phyloP scores from a whole-genome alignment of 2,329 filamentous ascomycete genomes.

The Alternaria conjuncta region DNA sequence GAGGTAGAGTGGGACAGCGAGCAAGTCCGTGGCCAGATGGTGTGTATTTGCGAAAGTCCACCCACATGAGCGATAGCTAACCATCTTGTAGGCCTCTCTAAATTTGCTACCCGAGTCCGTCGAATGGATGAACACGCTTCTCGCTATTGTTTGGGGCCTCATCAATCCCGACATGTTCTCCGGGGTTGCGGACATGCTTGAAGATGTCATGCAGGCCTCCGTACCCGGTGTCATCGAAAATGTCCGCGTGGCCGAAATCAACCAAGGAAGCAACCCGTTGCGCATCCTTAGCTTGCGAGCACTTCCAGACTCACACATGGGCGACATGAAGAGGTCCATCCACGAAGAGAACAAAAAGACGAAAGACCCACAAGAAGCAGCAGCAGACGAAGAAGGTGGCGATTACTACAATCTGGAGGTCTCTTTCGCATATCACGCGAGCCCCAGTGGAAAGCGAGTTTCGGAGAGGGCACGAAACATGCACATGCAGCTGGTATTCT shows the following conservation, averaged over 20 bases:
- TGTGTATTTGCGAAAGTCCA: constrained; percentile 39
- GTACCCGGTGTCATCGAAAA: constrained; percentile 92
- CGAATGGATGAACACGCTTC: constrained; percentile 89
- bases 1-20: constrained; percentile 90
- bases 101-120: constrained; percentile 94
- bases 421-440: constrained; percentile 88
- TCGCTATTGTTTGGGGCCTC: constrained; percentile 85
- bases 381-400: constrained; percentile 87
- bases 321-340: constrained; percentile 81
- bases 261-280: constrained; percentile 89
- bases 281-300: constrained; percentile 86
- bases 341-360: constrained; percentile 78
- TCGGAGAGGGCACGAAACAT: constrained; percentile 90
- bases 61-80: background rate
- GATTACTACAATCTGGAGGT: constrained; percentile 93
- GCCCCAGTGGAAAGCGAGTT: constrained; percentile 71
- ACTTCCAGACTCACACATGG: constrained; percentile 80
- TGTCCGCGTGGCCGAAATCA: constrained; percentile 92
- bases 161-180: constrained; percentile 95
- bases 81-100: constrained; percentile 67
- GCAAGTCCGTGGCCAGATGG: constrained; percentile 79
- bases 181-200: constrained; percentile 88
- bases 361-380: constrained; percentile 85
- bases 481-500: constrained; percentile 96
- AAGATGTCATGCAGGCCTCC: constrained; percentile 96